Evolutionary conservation across 306 rosid species (phyloP), one percentile per base, ranked within the genome.

Genomic region (Corylus heterophylla): DNA sequence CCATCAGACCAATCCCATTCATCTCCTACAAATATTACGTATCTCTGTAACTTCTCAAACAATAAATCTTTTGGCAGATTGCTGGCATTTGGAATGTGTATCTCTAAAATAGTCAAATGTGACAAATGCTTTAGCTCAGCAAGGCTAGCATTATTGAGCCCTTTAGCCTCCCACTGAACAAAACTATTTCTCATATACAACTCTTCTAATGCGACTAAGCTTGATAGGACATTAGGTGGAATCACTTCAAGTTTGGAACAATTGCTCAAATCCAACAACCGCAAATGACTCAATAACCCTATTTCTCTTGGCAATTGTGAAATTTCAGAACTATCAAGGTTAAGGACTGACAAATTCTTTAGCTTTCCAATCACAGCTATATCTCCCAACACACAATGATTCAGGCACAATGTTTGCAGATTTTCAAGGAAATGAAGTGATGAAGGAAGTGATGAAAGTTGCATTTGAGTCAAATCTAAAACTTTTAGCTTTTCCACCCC

Each of bases 151-250:
- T 55, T 82, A 4, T 1, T 3, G 16, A 6, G 12, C 44, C 25
- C 31, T 37, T 37, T 0, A 37, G 42, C 8, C 62, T 69, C 69
- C 16, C 12, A 12, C 3, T 51, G n/a, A 47, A 62, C 11, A 25
- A 52, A 79, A 12, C 12, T 10, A 3, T 44, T 8, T 5, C 44
- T 5, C 58, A 82, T 29, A 2, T 29, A 5, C 12, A 82, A 9
- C n/a, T 76, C 74, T 10, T 81, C 80, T 51, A 81, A 47, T 3
- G 4, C 22, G 2, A 22, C 45, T 64, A 79, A 76, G 17, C 69
- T 47, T 25, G 81, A 71, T 25, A 83, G 48, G 52, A 83, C 18
- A 8, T 47, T 69, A 8, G 62, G 18, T 4, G 79, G 76, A 29
- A 80, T 45, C 52, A 68, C 4, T 63, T 71, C 47, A 72, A 83